Evolutionary conservation across 371 early-diverging fungal species (phyloP).

Genomic region (Apophysomyces variabilis): DNA sequence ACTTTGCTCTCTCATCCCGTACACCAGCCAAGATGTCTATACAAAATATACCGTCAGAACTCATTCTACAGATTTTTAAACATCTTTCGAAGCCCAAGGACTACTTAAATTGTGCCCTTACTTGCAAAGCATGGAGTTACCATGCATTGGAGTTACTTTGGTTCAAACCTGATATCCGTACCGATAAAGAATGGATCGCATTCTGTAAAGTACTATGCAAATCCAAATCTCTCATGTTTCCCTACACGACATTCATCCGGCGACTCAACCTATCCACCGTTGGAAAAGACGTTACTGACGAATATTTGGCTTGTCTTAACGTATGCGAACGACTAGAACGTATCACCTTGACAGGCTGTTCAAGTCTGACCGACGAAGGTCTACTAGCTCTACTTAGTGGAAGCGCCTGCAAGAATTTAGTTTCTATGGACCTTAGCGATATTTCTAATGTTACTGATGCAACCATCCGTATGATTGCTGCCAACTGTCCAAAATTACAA

Average conservation of each 20-base stretch:
- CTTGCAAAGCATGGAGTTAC: slow-evolving; percentile 53
- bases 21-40: slow-evolving; percentile 21
- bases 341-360: slow-evolving; percentile 59
- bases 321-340: slow-evolving; percentile 63
- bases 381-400: slow-evolving; percentile 43
- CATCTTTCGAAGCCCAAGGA: slow-evolving; percentile 41
- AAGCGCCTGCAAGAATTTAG: slow-evolving; percentile 29
- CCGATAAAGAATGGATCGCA: slow-evolving; percentile 37
- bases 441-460: slow-evolving; percentile 40
- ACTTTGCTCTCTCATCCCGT: neutral
- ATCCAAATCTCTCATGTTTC: slow-evolving; percentile 32
- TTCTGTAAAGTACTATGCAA: slow-evolving; percentile 30
- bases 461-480: slow-evolving; percentile 39
- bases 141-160: slow-evolving; percentile 54
- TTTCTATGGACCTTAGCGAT: slow-evolving; percentile 52
- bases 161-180: slow-evolving; percentile 44
- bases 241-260: slow-evolving; percentile 59
- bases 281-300: slow-evolving; percentile 49
- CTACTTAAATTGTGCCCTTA: slow-evolving; percentile 44
- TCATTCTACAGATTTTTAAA: slow-evolving; percentile 53
- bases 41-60: slow-evolving; percentile 47
- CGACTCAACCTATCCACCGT: slow-evolving; percentile 65
- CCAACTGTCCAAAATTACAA: slow-evolving; percentile 42
- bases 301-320: slow-evolving; percentile 39
- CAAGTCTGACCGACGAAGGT: slow-evolving; percentile 48